These are phyloP conservation scores for Emergomyces pasteurianus DNA, from an alignment of 2,329 filamentous ascomycete species.

Conservation along the genomic window DNA sequence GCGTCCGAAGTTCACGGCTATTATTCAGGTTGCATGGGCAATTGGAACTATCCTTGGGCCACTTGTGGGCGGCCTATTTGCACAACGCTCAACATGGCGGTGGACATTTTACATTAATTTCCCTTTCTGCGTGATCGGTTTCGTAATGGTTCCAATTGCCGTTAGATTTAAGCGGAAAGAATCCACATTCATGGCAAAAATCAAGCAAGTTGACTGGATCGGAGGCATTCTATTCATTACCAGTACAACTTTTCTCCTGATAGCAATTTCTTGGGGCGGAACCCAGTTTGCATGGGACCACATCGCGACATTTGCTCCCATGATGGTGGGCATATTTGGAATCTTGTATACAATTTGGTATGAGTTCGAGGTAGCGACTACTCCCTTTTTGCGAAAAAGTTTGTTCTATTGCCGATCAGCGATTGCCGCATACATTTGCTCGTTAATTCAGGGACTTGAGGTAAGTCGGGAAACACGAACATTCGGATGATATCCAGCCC, in stretches of 20 bases:
- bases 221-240: conserved; percentile 51
- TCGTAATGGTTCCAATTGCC: conserved; percentile 39
- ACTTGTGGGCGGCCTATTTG: conserved; percentile 11
- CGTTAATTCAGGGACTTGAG: background rate
- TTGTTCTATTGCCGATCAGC: conserved; percentile 1
- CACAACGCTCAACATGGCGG: conserved; percentile 32
- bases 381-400: background rate
- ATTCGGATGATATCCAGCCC: background rate
- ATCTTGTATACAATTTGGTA: conserved; percentile 20
- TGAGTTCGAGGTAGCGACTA: background rate
- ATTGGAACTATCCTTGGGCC: conserved; percentile 24
- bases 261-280: conserved; percentile 53
- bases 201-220: conserved; percentile 48
- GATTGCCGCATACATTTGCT: conserved; percentile 1
- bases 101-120: conserved; percentile 57
- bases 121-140: conserved; percentile 41
- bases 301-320: conserved; percentile 49
- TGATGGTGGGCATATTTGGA: conserved; percentile 43
- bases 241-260: conserved; percentile 46
- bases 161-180: conserved; percentile 38
- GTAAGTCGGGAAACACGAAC: conserved; percentile 20
- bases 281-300: conserved; percentile 52
- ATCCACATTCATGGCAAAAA: conserved; percentile 35
- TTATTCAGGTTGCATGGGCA: conserved; percentile 28
- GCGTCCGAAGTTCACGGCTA: conserved; percentile 26